Conservation (phyloP, 2,329 filamentous ascomycete genomes). For the Aspergillus pseudonomiae region DNA sequence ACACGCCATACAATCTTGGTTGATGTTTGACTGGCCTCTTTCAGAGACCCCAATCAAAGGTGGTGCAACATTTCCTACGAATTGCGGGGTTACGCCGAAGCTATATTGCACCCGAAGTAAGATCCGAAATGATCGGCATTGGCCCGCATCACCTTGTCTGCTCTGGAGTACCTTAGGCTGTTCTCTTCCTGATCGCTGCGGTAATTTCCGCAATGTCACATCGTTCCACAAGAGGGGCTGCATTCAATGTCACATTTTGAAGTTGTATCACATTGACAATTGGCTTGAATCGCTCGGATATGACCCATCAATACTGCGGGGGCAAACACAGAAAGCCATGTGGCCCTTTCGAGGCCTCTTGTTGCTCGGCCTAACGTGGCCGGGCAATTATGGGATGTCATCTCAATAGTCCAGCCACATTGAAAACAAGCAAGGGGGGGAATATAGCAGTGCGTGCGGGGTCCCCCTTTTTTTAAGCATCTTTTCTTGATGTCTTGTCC, state of each 20-base stretch:
- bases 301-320: background rate
- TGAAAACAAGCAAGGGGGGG: background rate
- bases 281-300: background rate
- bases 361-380: background rate
- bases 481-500: background rate
- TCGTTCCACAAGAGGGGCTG: background rate
- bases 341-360: background rate
- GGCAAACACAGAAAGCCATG: background rate
- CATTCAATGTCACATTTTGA: background rate
- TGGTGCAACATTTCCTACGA: background rate
- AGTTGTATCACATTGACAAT: background rate
- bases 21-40: background rate
- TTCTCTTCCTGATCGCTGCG: background rate
- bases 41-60: background rate
- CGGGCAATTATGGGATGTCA: background rate
- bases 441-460: background rate
- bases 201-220: background rate
- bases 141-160: background rate
- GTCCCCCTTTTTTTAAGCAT: background rate
- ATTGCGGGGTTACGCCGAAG: conserved; percentile 1
- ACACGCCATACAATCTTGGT: background rate
- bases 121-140: background rate
- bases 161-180: background rate
- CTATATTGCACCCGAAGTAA: background rate
- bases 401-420: background rate